Conservation (phyloP, 805 yeast genomes). For the Kazachstania psychrophila region DNA sequence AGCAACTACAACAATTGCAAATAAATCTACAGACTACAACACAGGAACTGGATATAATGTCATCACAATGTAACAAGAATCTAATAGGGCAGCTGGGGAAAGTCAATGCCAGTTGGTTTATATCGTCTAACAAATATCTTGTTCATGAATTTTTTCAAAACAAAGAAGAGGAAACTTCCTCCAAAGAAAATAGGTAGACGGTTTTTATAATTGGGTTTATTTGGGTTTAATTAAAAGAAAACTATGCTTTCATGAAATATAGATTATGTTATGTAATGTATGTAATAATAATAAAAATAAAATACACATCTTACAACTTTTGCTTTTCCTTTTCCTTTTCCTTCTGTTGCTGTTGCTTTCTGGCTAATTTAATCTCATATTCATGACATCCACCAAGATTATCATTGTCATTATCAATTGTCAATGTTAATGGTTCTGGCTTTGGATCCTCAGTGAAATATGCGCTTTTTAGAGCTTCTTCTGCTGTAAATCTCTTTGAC, state of each 20-base stretch:
- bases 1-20: slow-evolving; percentile 22
- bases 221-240: too few relatives aligned
- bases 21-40: slow-evolving; percentile 21
- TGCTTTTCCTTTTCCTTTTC: slow-evolving; percentile 2
- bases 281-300: neutral
- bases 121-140: slow-evolving; percentile 26
- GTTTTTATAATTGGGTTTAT: neutral
- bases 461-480: slow-evolving; percentile 55
- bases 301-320: too few relatives aligned
- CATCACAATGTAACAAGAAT: slow-evolving; percentile 25
- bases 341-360: slow-evolving; percentile 41
- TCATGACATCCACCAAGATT: slow-evolving; percentile 86
- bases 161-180: slow-evolving; percentile 1
- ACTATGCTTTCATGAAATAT: neutral
- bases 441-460: slow-evolving; percentile 66
- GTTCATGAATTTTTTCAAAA: slow-evolving; percentile 6
- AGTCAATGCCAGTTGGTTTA: slow-evolving; percentile 26
- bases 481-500: slow-evolving; percentile 52
- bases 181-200: neutral
- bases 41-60: slow-evolving; percentile 23
- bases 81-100: slow-evolving; percentile 28
- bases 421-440: slow-evolving; percentile 49
- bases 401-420: slow-evolving; percentile 37
- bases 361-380: slow-evolving; percentile 61
- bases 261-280: neutral